These are phyloP conservation scores for Naganishia vaughanmartiniae DNA, from an alignment of 768 basidiomycete genomes.

Conservation along the genomic window DNA sequence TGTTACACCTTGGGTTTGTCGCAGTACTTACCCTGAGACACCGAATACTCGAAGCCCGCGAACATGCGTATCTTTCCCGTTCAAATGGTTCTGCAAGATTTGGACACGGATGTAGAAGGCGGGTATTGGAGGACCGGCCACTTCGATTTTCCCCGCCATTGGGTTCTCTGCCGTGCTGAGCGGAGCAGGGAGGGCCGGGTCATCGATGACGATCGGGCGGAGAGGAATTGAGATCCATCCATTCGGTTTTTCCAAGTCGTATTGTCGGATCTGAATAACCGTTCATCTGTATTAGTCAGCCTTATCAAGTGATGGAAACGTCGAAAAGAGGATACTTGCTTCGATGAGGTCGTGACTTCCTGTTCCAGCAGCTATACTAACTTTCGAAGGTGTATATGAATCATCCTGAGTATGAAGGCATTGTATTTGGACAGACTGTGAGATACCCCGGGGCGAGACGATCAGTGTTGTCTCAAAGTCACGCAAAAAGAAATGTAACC, in stretches of 20 bases:
- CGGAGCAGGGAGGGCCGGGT: conserved; percentile 25
- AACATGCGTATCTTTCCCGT: conserved; percentile 98
- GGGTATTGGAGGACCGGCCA: conserved; percentile 72
- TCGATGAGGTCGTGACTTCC: conserved; percentile 89
- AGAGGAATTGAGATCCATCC: conserved; percentile 70
- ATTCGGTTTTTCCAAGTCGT: conserved; percentile 83
- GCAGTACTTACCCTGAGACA: conserved; percentile 66
- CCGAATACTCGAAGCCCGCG: conserved; percentile 85
- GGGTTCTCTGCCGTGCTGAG: conserved; percentile 23
- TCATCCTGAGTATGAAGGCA: conserved; percentile 66
- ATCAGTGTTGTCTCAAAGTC: neutral
- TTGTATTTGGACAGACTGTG: conserved; percentile 43
- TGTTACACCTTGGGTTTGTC: no score
- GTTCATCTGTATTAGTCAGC: conserved; percentile 10
- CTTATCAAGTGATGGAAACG: neutral
- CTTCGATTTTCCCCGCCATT: conserved; percentile 20
- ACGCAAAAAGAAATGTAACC: conserved; percentile 26
- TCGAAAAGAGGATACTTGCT: conserved; percentile 54
- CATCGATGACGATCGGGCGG: conserved; percentile 38
- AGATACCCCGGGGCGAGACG: neutral
- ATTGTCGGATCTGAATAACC: conserved; percentile 53
- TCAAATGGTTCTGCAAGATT: conserved; percentile 90
- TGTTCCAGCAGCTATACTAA: conserved; percentile 88
- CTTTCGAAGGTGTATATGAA: conserved; percentile 90
- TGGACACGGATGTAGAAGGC: conserved; percentile 88